phyloP scores from a whole-genome alignment of 164 flowering plant genomes.

The Piper longum region DNA sequence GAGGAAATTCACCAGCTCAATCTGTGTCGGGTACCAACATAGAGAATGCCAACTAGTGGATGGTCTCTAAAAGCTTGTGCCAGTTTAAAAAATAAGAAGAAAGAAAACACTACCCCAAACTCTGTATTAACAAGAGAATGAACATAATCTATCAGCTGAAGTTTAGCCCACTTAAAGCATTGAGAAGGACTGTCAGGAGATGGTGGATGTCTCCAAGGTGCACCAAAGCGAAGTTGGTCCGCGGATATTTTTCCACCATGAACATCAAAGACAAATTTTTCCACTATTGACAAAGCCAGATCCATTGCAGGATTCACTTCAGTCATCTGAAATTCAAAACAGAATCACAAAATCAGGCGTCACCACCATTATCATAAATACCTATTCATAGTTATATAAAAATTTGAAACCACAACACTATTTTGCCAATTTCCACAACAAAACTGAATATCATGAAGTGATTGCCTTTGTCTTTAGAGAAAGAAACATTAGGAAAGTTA shows the following conservation, averaged over 20 bases:
- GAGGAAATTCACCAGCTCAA: no score
- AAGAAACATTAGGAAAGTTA: no score
- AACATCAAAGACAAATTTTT: constrained; percentile 64
- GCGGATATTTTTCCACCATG: constrained; percentile 46
- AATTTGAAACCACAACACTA: no score
- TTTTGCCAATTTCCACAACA: no score
- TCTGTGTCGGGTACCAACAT: no score
- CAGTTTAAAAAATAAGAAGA: neutral
- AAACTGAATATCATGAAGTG: no score
- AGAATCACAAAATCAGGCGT: neutral
- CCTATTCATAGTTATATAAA: no score
- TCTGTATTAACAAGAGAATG: constrained; percentile 62
- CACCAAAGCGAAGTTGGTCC: constrained; percentile 75
- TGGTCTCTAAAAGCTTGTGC: no score
- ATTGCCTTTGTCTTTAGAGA: no score
- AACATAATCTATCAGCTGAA: constrained; percentile 84
- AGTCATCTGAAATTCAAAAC: constrained; percentile 31
- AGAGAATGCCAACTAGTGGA: no score
- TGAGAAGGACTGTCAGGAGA: constrained; percentile 22
- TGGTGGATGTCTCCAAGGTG: constrained; percentile 99
- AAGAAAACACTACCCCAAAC: constrained; percentile 51
- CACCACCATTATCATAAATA: neutral
- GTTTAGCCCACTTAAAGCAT: constrained; percentile 64
- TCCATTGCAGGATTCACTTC: constrained; percentile 97
- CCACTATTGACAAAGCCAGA: constrained; percentile 44